A percentile compares a stretch with the other conserved stretches of the same genome.
Evolutionary conservation across 2,329 filamentous ascomycete genomes (phyloP).

Genomic region (Penicillium corylophilum): DNA sequence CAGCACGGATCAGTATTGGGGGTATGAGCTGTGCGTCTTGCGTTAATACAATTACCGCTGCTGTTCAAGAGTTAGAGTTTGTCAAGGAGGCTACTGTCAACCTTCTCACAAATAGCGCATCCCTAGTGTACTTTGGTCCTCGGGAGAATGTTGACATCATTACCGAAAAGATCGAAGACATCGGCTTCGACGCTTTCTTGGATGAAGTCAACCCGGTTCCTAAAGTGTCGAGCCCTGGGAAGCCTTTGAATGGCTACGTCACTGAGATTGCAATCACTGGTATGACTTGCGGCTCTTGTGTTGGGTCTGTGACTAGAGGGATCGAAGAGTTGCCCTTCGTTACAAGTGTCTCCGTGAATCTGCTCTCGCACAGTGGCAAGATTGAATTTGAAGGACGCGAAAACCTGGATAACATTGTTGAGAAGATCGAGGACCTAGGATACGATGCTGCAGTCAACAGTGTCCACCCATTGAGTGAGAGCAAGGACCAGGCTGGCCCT

Average conservation of each 20-base stretch:
- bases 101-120: slow-evolving; percentile 66
- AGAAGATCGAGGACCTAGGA: slow-evolving; percentile 59
- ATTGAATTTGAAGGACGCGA: slow-evolving; percentile 51
- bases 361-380: slow-evolving; percentile 51
- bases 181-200: slow-evolving; percentile 49
- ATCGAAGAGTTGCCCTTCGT: slow-evolving; percentile 50
- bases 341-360: slow-evolving; percentile 49
- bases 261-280: slow-evolving; percentile 54
- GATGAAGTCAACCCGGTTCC: slow-evolving; percentile 32
- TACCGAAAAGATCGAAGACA: slow-evolving; percentile 50
- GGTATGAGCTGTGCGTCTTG: slow-evolving; percentile 76
- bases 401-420: slow-evolving; percentile 46
- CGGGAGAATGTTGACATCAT: slow-evolving; percentile 48
- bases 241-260: slow-evolving; percentile 24
- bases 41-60: slow-evolving; percentile 60
- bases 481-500: slow-evolving; percentile 30
- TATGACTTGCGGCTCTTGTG: slow-evolving; percentile 60
- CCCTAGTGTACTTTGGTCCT: slow-evolving; percentile 56
- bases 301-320: slow-evolving; percentile 49
- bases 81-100: slow-evolving; percentile 61
- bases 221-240: slow-evolving; percentile 2
- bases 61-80: slow-evolving; percentile 59
- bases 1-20: slow-evolving; percentile 52
- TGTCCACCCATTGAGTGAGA: slow-evolving; percentile 27
- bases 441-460: slow-evolving; percentile 63